phyloP scores from a whole-genome alignment of 805 yeast genomes.

The Ogataea philodendri region DNA sequence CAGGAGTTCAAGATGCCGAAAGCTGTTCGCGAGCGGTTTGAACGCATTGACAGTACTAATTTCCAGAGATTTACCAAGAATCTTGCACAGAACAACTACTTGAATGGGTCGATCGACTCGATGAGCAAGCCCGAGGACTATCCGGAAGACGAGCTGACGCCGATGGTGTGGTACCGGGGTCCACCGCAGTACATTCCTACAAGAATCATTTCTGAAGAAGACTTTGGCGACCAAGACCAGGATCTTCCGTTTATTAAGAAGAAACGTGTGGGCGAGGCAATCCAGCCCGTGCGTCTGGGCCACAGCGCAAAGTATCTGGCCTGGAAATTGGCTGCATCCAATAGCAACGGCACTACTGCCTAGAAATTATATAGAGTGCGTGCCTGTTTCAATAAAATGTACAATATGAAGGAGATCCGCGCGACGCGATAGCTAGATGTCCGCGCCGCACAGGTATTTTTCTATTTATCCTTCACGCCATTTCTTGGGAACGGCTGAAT shows the following conservation, averaged over 20 bases:
- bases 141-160: constrained; percentile 24
- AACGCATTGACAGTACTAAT: constrained; percentile 34
- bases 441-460: no score
- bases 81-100: constrained; percentile 22
- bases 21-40: constrained; percentile 33
- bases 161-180: constrained; percentile 65
- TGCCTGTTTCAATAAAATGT: constrained; percentile 10
- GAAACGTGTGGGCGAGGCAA: constrained; percentile 17
- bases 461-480: constrained; percentile 1
- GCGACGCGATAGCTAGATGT: no score
- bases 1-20: constrained; percentile 35
- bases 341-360: constrained; percentile 5
- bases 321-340: constrained; percentile 38
- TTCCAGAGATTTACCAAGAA: constrained; percentile 28
- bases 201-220: constrained; percentile 33
- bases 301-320: constrained; percentile 76
- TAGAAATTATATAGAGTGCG: constrained; percentile 3
- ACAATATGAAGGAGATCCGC: constrained; percentile 8
- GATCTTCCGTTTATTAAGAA: constrained; percentile 24
- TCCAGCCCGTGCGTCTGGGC: constrained; percentile 48
- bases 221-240: constrained; percentile 9
- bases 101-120: constrained; percentile 17
- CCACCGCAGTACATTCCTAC: constrained; percentile 53
- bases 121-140: constrained; percentile 24
- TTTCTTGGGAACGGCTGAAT: background rate